Evolutionary conservation across 1,284 basidiomycete genomes (phyloP).

Genomic region (Phenoliferia sp.): DNA sequence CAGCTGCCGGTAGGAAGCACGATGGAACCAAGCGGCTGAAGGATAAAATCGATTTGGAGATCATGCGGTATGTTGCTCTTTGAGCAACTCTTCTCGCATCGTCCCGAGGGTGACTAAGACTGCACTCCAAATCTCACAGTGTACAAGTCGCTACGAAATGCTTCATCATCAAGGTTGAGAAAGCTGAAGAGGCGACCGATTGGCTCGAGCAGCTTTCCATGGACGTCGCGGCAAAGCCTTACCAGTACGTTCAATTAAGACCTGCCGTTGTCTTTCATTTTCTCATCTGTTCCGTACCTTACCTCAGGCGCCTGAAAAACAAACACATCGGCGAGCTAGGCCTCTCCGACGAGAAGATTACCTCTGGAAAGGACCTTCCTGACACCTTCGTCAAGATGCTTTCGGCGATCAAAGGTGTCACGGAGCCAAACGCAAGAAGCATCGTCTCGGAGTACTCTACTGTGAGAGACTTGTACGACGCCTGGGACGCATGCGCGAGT

Average conservation of each 20-base stretch:
- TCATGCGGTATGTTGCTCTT: conserved; percentile 15
- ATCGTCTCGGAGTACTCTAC: conserved; percentile 32
- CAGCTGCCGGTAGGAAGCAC: neutral
- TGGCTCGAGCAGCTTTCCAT: conserved; percentile 33
- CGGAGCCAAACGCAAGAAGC: conserved; percentile 24
- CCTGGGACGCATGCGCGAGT: conserved; percentile 10
- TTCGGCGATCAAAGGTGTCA: conserved; percentile 25
- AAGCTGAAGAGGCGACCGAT: conserved; percentile 22
- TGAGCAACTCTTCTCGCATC: neutral
- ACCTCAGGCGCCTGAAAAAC: conserved; percentile 27
- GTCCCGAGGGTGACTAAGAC: neutral
- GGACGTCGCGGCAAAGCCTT: conserved; percentile 32
- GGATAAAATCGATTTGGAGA: conserved; percentile 19
- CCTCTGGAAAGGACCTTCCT: conserved; percentile 21
- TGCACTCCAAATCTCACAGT: conserved; percentile 4
- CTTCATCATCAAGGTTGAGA: conserved; percentile 25
- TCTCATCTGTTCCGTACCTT: neutral
- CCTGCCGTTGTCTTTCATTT: neutral
- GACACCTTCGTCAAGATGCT: conserved; percentile 34
- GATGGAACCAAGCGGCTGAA: conserved; percentile 4
- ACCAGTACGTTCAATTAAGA: conserved; percentile 23
- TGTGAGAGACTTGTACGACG: conserved; percentile 22
- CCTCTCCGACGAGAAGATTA: conserved; percentile 23
- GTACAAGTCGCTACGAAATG: conserved; percentile 14
- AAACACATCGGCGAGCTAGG: conserved; percentile 28